phyloP scores from a whole-genome alignment of 148 eudicot genomes.

The Arbutus unedo region DNA sequence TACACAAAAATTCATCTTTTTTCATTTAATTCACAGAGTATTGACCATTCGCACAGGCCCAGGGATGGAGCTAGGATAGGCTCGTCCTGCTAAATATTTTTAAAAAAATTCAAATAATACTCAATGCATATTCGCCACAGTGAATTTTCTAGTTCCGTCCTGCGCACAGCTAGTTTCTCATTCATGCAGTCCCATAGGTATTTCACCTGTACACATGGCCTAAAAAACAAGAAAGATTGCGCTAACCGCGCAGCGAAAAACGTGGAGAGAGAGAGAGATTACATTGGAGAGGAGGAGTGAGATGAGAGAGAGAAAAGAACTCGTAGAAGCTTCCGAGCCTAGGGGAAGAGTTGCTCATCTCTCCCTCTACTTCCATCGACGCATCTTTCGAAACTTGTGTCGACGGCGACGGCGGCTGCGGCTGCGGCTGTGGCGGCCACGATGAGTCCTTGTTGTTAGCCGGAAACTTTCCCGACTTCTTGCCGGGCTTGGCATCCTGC shows the following conservation, averaged over 20 bases:
- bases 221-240: too few relatives aligned
- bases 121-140: too few relatives aligned
- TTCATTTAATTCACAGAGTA: too few relatives aligned
- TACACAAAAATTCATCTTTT: too few relatives aligned
- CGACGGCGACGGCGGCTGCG: slow-evolving; percentile 18
- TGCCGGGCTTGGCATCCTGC: slow-evolving; percentile 39
- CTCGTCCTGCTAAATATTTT: too few relatives aligned
- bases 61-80: too few relatives aligned
- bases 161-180: too few relatives aligned
- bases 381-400: slow-evolving; percentile 46
- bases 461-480: slow-evolving; percentile 47
- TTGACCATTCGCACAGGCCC: too few relatives aligned
- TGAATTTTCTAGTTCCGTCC: too few relatives aligned
- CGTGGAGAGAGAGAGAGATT: slow-evolving; percentile 25
- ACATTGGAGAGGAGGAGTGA: slow-evolving; percentile 95
- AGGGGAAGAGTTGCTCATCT: slow-evolving; percentile 70
- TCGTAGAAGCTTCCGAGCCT: slow-evolving; percentile 91
- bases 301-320: slow-evolving; percentile 93
- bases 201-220: too few relatives aligned
- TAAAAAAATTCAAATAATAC: too few relatives aligned
- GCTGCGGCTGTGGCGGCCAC: slow-evolving; percentile 28
- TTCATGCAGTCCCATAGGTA: too few relatives aligned
- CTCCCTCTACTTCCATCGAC: slow-evolving; percentile 76
- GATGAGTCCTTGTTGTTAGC: slow-evolving; percentile 18
- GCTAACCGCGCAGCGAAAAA: not conserved